Base-by-base conservation (phyloP, 73 alveolate species). In the Paramecium caudatum region DNA sequence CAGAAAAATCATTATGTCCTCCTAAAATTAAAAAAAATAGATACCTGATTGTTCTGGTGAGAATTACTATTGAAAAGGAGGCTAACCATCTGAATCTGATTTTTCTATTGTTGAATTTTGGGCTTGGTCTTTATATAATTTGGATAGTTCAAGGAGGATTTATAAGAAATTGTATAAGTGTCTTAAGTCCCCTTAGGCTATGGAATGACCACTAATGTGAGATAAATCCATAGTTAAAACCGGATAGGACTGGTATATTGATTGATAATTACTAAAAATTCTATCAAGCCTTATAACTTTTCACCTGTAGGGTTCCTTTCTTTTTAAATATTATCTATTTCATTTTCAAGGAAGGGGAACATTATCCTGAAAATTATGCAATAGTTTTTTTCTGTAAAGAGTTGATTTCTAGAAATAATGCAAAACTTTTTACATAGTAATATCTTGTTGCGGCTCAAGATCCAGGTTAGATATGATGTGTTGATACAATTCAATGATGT, bases 161-260 rank as follows among this genome's bases (percentile, higher is more conserved):
- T 86, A 61, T 65, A 86, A 63, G 32, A 86, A 86, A 46, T 86
- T 86, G 1, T 47, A 45, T n/a, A 86, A 70, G 46, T 86, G 93
- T 41, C 88, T 86, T 12, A 78, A 37, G 17, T 86, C 93, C 41
- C 84, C 84, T 30, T 86, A 49, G 17, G 93, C 93, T 21, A 86
- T 86, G 10, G 74, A 80, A 34, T 86, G 19, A 5, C 93, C 93
- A 62, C 85, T 63, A 7, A 86, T 86, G 36, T 86, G 93, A 3
- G 93, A 62, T 13, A 86, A 63, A 41, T 86, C 93, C 93, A 86
- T 86, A 10, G 93, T 62, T 41, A 86, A 62, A 19, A 86, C 88
- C 19, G 82, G 90, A 63, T 55, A 62, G 7, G 93, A 86, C 88
- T 74, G 43, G 19, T 39, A 41, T 41, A 36, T 12, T 74, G 41